Conservation (phyloP, 129 eudicot species). For the Silybum marianum region DNA sequence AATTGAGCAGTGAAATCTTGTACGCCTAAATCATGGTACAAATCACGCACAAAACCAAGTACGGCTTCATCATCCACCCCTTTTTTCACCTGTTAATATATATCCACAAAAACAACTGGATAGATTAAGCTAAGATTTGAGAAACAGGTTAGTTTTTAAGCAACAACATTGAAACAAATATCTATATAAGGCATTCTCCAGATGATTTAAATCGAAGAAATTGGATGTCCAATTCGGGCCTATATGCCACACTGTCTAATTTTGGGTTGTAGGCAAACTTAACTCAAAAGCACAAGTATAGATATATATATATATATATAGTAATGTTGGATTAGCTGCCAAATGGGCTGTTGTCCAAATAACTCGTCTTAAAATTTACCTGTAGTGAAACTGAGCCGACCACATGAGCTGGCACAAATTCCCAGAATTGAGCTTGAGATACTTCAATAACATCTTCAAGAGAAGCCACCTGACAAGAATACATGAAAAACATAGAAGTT, state of each 20-base stretch:
- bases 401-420: slow-evolving; percentile 89
- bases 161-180: not conserved
- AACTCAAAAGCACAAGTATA: not conserved
- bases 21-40: slow-evolving; percentile 89
- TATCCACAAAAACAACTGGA: not conserved
- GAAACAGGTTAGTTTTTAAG: not conserved
- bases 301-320: too few species aligned
- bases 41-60: slow-evolving; percentile 67
- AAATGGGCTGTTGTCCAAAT: not conserved
- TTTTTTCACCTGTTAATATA: slow-evolving; percentile 61
- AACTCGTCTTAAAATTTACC: slow-evolving; percentile 36
- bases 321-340: not conserved
- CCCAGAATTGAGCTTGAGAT: slow-evolving; percentile 92
- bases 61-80: slow-evolving; percentile 61
- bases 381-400: slow-evolving; percentile 80
- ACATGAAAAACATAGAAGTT: not conserved
- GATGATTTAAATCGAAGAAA: too few species aligned
- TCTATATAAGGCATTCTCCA: too few species aligned
- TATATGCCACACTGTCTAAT: not conserved
- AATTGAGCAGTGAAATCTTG: slow-evolving; percentile 76
- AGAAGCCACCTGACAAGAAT: slow-evolving; percentile 55
- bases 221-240: too few species aligned
- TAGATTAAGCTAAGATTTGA: not conserved
- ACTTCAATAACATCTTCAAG: slow-evolving; percentile 77
- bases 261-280: not conserved